A percentile compares a stretch with the other conserved stretches of the same genome.
Evolutionary conservation across 768 basidiomycete species (phyloP).

Genomic region (Suillus decipiens): DNA sequence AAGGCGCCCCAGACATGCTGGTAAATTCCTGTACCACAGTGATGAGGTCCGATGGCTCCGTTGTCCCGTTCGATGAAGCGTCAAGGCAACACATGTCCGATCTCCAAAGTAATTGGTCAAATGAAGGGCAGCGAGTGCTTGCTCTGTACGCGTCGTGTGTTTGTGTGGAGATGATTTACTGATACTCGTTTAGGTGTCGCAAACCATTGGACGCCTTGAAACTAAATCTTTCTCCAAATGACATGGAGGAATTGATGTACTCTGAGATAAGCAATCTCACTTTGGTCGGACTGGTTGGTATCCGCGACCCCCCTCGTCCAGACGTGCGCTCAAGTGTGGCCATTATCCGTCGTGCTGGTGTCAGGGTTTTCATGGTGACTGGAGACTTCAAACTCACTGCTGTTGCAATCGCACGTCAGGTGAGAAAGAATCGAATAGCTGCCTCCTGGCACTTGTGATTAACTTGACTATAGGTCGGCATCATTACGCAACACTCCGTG

Average conservation of each 20-base stretch:
- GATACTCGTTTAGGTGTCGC: slow-evolving; percentile 24
- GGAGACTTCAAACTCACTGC: slow-evolving; percentile 59
- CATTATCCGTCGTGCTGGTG: slow-evolving; percentile 50
- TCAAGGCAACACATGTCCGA: slow-evolving; percentile 23
- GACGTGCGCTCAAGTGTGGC: slow-evolving; percentile 50
- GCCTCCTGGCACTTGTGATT: slow-evolving; percentile 7
- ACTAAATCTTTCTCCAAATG: slow-evolving; percentile 26
- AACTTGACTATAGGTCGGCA: slow-evolving; percentile 36
- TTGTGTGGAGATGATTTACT: slow-evolving; percentile 5
- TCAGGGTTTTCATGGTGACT: slow-evolving; percentile 57
- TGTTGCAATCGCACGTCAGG: slow-evolving; percentile 49
- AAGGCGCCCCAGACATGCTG: slow-evolving; percentile 63
- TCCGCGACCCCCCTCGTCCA: slow-evolving; percentile 56
- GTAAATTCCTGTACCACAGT: slow-evolving; percentile 40
- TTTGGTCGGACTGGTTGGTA: slow-evolving; percentile 53
- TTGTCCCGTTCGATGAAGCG: slow-evolving; percentile 30
- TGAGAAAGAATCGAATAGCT: slow-evolving; percentile 25
- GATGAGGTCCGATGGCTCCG: slow-evolving; percentile 34
- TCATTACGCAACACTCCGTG: slow-evolving; percentile 40
- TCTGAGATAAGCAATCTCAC: slow-evolving; percentile 40
- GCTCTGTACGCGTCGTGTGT: slow-evolving; percentile 33
- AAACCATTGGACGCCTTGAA: slow-evolving; percentile 32
- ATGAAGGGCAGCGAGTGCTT: slow-evolving; percentile 55
- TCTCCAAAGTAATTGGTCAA: slow-evolving; percentile 45
- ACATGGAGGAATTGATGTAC: slow-evolving; percentile 41